Conservation (phyloP, 106 monocot genomes). For the Allium sativum region DNA sequence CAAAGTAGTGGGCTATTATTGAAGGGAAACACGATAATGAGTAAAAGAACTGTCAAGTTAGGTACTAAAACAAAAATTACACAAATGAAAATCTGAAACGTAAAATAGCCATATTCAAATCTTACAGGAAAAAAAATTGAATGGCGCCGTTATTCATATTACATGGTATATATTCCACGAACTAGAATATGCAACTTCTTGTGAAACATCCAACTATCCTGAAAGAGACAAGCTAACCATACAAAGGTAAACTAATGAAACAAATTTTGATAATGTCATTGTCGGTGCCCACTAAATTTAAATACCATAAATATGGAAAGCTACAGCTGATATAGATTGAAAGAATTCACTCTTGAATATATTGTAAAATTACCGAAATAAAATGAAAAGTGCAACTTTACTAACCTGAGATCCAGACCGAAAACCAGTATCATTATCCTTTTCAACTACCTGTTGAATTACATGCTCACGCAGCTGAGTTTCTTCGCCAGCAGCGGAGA, state of each 20-base stretch:
- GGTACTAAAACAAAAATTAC: too few relatives aligned
- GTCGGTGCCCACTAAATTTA: background rate
- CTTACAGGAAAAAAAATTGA: background rate
- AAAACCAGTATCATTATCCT: slow-evolving; percentile 2
- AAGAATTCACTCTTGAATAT: too few relatives aligned
- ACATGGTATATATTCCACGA: background rate
- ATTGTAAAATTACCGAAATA: too few relatives aligned
- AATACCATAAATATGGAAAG: background rate
- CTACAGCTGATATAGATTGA: too few relatives aligned
- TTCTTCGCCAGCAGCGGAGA: slow-evolving; percentile 10
- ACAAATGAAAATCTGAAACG: background rate
- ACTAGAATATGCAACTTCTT: background rate
- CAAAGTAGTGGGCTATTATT: too few relatives aligned
- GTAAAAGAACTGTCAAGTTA: too few relatives aligned
- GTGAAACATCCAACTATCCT: background rate
- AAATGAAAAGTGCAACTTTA: background rate
- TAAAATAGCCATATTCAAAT: background rate
- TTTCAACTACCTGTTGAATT: slow-evolving; percentile 7
- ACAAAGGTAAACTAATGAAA: background rate
- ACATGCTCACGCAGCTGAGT: slow-evolving; percentile 2
- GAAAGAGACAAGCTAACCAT: background rate
- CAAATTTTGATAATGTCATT: slow-evolving; percentile 1
- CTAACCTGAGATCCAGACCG: background rate
- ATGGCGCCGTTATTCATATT: background rate
- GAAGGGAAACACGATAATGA: too few relatives aligned